These are phyloP conservation scores for Amphirosellinia nigrospora DNA, from an alignment of 495 filamentous ascomycete species.

Conservation along the genomic window DNA sequence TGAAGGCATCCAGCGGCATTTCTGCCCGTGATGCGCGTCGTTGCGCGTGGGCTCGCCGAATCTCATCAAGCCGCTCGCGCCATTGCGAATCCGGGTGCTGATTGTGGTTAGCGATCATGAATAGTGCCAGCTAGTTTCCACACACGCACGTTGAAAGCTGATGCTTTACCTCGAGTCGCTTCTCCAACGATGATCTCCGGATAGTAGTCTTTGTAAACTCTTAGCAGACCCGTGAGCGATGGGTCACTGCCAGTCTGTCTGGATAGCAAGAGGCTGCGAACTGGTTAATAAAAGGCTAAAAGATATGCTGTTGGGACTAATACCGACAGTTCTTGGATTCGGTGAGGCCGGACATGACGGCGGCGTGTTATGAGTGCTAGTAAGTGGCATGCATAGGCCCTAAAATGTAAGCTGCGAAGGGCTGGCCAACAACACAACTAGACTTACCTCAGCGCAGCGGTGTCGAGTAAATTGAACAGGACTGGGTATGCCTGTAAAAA, in stretches of 20 bases:
- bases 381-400: slow-evolving; percentile 76
- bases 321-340: slow-evolving; percentile 81
- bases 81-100: slow-evolving; percentile 81
- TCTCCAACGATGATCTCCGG: slow-evolving; percentile 85
- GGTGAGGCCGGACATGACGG: slow-evolving; percentile 85
- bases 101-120: background rate
- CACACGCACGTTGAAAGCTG: slow-evolving; percentile 61
- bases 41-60: slow-evolving; percentile 66
- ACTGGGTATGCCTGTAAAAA: slow-evolving; percentile 77
- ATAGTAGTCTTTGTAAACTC: slow-evolving; percentile 87
- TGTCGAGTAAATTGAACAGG: slow-evolving; percentile 84
- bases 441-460: slow-evolving; percentile 70
- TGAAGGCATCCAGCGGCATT: slow-evolving; percentile 54
- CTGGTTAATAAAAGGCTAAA: slow-evolving; percentile 30
- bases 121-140: background rate
- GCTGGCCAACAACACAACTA: background rate
- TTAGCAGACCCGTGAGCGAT: slow-evolving; percentile 75
- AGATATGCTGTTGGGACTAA: background rate
- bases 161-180: slow-evolving; percentile 57
- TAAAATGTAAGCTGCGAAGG: slow-evolving; percentile 31
- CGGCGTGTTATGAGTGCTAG: slow-evolving; percentile 81
- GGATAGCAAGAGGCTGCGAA: slow-evolving; percentile 62
- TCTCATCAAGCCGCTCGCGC: slow-evolving; percentile 68
- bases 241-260: slow-evolving; percentile 72
- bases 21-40: slow-evolving; percentile 43